Conservation (phyloP, 1,284 basidiomycete genomes). For the Entoloma clypeatum region DNA sequence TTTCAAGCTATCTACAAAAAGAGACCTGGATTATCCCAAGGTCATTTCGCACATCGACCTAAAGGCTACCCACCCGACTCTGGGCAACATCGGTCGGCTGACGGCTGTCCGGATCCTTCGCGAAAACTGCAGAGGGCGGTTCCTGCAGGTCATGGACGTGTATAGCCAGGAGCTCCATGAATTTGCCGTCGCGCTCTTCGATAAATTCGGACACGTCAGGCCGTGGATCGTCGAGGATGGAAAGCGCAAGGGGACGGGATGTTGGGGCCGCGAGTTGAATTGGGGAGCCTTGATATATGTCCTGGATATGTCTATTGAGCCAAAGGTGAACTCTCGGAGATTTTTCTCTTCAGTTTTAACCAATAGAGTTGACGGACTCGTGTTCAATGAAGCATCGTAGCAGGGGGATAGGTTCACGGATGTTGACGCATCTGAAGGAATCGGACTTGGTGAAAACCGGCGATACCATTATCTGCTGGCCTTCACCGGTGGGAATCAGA, state of each 20-base stretch:
- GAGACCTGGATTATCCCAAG: too few species aligned
- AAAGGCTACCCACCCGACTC: conserved; percentile 7
- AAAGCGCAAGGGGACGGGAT: conserved; percentile 29
- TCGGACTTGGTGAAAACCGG: conserved; percentile 18
- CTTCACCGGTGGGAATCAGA: conserved; percentile 9
- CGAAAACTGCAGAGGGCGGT: conserved; percentile 13
- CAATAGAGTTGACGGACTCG: neutral
- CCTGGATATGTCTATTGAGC: conserved; percentile 21
- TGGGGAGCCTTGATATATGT: conserved; percentile 27
- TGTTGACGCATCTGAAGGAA: conserved; percentile 21
- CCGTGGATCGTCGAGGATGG: conserved; percentile 25
- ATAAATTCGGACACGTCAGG: conserved; percentile 24
- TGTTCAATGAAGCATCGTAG: conserved; percentile 16
- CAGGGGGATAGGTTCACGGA: conserved; percentile 25
- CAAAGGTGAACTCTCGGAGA: conserved; percentile 23
- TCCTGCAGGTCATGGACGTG: conserved; percentile 27
- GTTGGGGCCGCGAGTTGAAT: conserved; percentile 31
- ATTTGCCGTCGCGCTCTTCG: conserved; percentile 28
- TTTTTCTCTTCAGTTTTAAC: neutral
- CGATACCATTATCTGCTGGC: conserved; percentile 22
- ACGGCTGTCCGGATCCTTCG: conserved; percentile 10
- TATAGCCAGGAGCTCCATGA: conserved; percentile 27
- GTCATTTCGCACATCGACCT: conserved; percentile 4
- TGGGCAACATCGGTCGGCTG: conserved; percentile 7
- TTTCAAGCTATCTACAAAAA: too few species aligned